Evolutionary conservation across 225 moss, liverwort and hornwort species (phyloP).

Genomic region (Straminergon stramineum): DNA sequence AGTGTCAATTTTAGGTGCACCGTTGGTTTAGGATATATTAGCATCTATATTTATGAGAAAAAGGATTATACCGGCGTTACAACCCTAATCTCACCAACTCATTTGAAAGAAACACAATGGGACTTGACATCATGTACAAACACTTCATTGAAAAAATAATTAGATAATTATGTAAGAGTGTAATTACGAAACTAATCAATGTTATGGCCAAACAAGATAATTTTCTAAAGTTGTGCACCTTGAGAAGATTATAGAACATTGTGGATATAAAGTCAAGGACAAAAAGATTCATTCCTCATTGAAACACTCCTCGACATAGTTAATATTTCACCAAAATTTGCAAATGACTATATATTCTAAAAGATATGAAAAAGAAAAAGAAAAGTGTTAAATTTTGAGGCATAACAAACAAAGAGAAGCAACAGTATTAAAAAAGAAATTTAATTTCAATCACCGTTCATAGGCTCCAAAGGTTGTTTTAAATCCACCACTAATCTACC

Average conservation of each 20-base stretch:
- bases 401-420: background rate
- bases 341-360: background rate
- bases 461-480: background rate
- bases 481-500: background rate
- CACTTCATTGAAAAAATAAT: background rate
- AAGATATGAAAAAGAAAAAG: accelerated
- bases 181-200: too few relatives aligned
- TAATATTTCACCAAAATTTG: background rate
- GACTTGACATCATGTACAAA: background rate
- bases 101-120: background rate
- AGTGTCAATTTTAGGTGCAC: background rate
- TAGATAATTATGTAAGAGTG: background rate
- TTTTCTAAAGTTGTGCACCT: background rate
- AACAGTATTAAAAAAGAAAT: background rate
- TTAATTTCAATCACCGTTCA: accelerated
- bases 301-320: background rate
- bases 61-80: background rate
- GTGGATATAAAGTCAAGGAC: accelerated
- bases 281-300: background rate
- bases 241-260: background rate
- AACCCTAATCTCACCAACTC: background rate
- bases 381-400: background rate
- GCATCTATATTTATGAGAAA: background rate
- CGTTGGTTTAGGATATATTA: background rate
- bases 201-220: background rate